Percentiles rank a stretch among this genome's conserved stretches.
Evolutionary conservation across 1,284 basidiomycete genomes (phyloP).

Genomic region (Austroboletus niveus): DNA sequence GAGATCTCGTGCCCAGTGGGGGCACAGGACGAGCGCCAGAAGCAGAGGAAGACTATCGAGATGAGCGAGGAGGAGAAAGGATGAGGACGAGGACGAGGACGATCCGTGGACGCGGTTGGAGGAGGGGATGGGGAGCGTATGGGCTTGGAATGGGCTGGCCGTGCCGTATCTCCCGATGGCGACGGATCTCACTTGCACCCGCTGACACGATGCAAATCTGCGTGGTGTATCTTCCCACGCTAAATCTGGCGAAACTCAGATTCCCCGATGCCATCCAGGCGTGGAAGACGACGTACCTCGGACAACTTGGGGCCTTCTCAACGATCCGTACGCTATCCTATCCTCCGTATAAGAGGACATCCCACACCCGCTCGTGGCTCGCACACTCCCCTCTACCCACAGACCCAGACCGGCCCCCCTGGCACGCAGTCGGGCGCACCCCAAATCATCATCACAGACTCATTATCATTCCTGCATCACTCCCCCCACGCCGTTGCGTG

Average conservation of each 20-base stretch:
- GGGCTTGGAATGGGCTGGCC: conserved; percentile 20
- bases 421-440: conserved; percentile 21
- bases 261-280: conserved; percentile 24
- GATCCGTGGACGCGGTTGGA: conserved; percentile 4
- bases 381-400: conserved; percentile 29
- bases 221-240: conserved; percentile 29
- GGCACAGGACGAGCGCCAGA: background rate
- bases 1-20: conserved; percentile 1
- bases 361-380: conserved; percentile 18
- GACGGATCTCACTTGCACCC: conserved; percentile 47
- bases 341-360: conserved; percentile 20
- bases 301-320: background rate
- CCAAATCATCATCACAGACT: conserved; percentile 21
- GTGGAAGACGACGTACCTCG: conserved; percentile 23
- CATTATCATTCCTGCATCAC: conserved; percentile 4
- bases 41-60: background rate
- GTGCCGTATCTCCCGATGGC: conserved; percentile 54
- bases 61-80: background rate
- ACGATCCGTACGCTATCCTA: background rate
- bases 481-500: conserved; percentile 24
- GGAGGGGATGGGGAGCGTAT: conserved; percentile 31
- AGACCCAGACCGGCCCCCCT: conserved; percentile 22
- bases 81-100: conserved; percentile 8
- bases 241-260: conserved; percentile 20
- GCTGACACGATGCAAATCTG: conserved; percentile 36